A percentile compares a stretch with the other conserved stretches of the same genome.
Conservation (phyloP, 2,329 filamentous ascomycete genomes). For the Phyllosticta capitalensis region DNA sequence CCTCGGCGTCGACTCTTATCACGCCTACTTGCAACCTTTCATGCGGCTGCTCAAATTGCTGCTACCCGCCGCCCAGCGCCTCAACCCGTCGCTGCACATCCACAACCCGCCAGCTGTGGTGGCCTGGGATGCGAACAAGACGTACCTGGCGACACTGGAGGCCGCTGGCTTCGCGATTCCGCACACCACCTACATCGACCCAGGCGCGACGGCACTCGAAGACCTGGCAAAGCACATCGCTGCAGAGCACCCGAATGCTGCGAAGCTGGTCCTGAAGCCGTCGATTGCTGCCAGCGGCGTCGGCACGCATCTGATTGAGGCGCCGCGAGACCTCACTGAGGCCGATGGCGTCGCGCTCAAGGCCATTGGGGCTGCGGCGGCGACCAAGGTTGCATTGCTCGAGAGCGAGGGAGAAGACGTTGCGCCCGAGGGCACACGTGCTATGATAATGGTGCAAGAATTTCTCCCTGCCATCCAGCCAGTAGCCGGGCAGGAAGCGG, state of each 20-base stretch:
- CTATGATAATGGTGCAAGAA: slow-evolving; percentile 5
- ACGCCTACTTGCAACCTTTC: slow-evolving; percentile 6
- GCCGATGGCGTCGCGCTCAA: background rate
- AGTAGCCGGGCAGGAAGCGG: background rate
- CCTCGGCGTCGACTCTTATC: slow-evolving; percentile 6
- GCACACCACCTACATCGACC: slow-evolving; percentile 1
- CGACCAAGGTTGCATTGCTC: background rate
- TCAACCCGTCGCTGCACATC: slow-evolving; percentile 7
- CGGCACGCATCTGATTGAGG: background rate
- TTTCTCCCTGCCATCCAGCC: background rate
- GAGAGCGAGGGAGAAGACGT: background rate
- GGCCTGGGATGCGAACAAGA: slow-evolving; percentile 10
- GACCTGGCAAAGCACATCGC: background rate
- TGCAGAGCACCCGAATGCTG: background rate
- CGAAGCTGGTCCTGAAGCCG: slow-evolving; percentile 5
- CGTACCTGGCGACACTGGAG: background rate
- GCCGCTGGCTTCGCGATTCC: background rate
- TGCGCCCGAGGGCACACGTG: background rate
- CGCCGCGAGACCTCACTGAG: background rate
- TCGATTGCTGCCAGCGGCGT: slow-evolving; percentile 4
- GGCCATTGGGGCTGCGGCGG: background rate
- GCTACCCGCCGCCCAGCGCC: slow-evolving; percentile 3
- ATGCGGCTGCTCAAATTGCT: background rate
- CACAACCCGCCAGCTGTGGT: slow-evolving; percentile 3
- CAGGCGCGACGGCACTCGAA: background rate